Base-by-base conservation (phyloP, 192 early-diverging fungal species). In the Helicostylum pulchrum region DNA sequence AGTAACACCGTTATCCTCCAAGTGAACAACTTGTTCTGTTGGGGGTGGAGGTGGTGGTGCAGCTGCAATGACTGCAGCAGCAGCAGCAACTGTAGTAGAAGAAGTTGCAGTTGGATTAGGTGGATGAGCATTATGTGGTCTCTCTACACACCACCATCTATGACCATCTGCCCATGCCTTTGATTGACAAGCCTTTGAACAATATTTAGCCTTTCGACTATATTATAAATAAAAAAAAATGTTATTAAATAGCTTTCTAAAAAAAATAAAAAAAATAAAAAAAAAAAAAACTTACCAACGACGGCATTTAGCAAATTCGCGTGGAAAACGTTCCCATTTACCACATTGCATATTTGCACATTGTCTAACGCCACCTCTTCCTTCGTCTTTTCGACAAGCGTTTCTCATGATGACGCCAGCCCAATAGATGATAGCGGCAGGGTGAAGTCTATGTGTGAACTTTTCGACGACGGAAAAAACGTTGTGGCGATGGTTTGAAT, bases 231-330 rank as follows among this genome's bases (percentile, higher is more conserved):
- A n/a, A 32, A 53, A 12, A 52, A 34, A 45, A 21, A 30, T 15
- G 47, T 32, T 19, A 30, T n/a, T 42, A 14, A n/a, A 56, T 32
- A 9, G 42, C 10, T 65, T 36, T 45, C 21, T 53, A 51, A 32
- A 31, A 34, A 54, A n/a, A 34, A n/a, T 34, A 34, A 34, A 34
- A 34, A 14, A 12, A 34, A 54, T 34, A 34, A n/a, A 54, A 34
- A 34, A 34, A 34, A 14, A 12, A 34, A n/a, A 32, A 54, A 62
- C 61, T 43, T 68, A 73, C 71, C 94, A 95, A 53, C 90, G 73
- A 30, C 88, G 89, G 72, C 94, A 95, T 78, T 92, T 94, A 42
- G 87, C 84, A 79, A 93, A 92, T 77, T 93, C 85, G 61, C 88
- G 77, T 10, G 85, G 81, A 52, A 84, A 84, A 5, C 68, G 65